Evolutionary conservation across 2,329 filamentous ascomycete genomes (phyloP), one percentile per base, ranked within the genome.

Genomic region (Nothopassalora personata): DNA sequence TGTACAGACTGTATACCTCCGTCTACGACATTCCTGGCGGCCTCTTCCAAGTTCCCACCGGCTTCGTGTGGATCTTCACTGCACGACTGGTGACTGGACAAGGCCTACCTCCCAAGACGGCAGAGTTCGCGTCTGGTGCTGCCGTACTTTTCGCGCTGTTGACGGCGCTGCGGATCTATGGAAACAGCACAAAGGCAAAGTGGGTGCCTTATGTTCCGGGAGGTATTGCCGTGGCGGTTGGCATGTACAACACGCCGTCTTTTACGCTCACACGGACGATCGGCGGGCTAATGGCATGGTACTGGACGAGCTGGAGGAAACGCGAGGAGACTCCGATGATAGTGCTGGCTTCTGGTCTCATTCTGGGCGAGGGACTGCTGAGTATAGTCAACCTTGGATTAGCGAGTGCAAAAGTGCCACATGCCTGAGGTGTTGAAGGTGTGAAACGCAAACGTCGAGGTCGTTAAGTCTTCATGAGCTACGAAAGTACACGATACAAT

Each of bases 51-150:
- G 91, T 96, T 1, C 94, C 94, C 0, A 97, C 94, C 0, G 93
- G 87, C 0, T 97, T 93, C 72, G 92, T 99, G 5, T 99, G 94
- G 94, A 89, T 99, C 55, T 97, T 97, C 73, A 99, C 94, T 0
- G 93, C 94, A 1, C 82, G 94, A 15, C 81, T 99, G 2, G 92
- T 99, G 9, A 97, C 92, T 0, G 94, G 94, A 1, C 83, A 94
- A 64, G 94, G 94, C 0, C 73, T 99, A 46, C 94, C 94, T 0
- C 80, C 84, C 0, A 91, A 91, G 86, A 92, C 91, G 0, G 85
- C 84, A 69, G 86, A 92, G 68, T 95, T 89, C 78, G 89, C 93
- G 0, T 75, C 86, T 0, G 86, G 85, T 0, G 87, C 88, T n/a
- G 92, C 87, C 0, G 70, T 83, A 1, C 74, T 96, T 1, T 97